These are phyloP conservation scores for Phialophora verrucosa DNA, from an alignment of 2,329 filamentous ascomycete species.

Conservation along the genomic window DNA sequence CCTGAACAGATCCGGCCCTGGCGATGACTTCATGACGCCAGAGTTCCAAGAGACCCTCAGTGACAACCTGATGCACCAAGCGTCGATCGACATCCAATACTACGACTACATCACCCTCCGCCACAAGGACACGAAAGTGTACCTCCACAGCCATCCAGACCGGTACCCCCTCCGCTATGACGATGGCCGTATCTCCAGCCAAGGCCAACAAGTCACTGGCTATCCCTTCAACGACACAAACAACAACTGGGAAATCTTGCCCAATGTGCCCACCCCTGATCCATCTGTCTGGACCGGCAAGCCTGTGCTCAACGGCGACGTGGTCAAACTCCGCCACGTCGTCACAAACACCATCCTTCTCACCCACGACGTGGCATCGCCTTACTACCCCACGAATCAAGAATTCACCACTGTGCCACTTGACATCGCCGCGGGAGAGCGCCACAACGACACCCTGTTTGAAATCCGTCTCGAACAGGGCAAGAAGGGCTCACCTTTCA, in stretches of 20 bases:
- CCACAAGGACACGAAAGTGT: constrained; percentile 97
- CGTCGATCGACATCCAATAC: constrained; percentile 85
- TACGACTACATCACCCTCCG: constrained; percentile 84
- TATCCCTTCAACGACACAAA: constrained; percentile 99
- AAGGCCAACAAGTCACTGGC: constrained; percentile 96
- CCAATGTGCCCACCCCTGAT: constrained; percentile 60
- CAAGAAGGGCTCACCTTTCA: constrained; percentile 82
- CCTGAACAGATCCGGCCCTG: constrained; percentile 83
- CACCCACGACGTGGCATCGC: constrained; percentile 95
- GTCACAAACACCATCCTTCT: constrained; percentile 85
- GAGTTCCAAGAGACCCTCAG: constrained; percentile 97
- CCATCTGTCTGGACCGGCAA: constrained; percentile 62
- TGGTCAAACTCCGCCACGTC: constrained; percentile 84
- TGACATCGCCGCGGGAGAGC: constrained; percentile 73
- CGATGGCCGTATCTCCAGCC: constrained; percentile 94
- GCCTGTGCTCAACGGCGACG: constrained; percentile 78
- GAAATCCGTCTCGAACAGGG: constrained; percentile 88
- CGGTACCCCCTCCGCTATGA: constrained; percentile 93
- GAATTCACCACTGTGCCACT: constrained; percentile 86
- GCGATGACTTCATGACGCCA: constrained; percentile 98
- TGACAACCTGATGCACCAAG: constrained; percentile 90
- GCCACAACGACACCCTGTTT: constrained; percentile 88
- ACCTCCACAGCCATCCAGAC: constrained; percentile 90
- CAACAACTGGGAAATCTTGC: constrained; percentile 96
- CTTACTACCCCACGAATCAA: constrained; percentile 95